phyloP scores from a whole-genome alignment of 805 yeast species.

The Saturnispora dispora region DNA sequence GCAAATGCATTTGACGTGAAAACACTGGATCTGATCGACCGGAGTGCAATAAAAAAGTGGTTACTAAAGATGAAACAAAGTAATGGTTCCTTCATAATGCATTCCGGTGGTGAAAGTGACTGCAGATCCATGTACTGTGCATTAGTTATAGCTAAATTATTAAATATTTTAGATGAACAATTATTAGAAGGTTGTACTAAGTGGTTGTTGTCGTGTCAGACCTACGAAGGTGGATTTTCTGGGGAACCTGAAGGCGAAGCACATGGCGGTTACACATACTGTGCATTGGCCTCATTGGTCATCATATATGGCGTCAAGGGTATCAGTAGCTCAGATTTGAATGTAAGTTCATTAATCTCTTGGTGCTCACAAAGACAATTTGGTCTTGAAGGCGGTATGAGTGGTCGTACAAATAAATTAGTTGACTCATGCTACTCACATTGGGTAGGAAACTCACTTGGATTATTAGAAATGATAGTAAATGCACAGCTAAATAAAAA shows the following conservation, averaged over 20 bases:
- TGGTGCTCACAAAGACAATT: slow-evolving; percentile 74
- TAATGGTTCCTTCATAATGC: slow-evolving; percentile 76
- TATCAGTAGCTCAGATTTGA: slow-evolving; percentile 21
- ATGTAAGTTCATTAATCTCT: slow-evolving; percentile 41
- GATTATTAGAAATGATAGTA: slow-evolving; percentile 49
- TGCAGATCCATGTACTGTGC: slow-evolving; percentile 84
- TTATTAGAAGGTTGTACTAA: slow-evolving; percentile 42
- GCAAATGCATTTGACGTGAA: slow-evolving; percentile 38
- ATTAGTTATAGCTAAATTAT: slow-evolving; percentile 57
- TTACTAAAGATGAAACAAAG: slow-evolving; percentile 48
- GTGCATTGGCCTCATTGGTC: slow-evolving; percentile 65
- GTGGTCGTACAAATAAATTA: slow-evolving; percentile 85
- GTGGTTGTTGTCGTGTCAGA: slow-evolving; percentile 69
- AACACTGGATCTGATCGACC: slow-evolving; percentile 37
- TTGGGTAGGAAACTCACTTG: slow-evolving; percentile 82
- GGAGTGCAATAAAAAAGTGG: slow-evolving; percentile 50
- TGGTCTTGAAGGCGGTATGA: slow-evolving; percentile 72
- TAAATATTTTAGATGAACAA: slow-evolving; percentile 55
- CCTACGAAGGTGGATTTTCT: slow-evolving; percentile 93
- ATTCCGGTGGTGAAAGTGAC: slow-evolving; percentile 73
- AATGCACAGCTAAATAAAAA: slow-evolving; percentile 36
- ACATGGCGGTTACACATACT: slow-evolving; percentile 94
- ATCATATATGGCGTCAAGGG: slow-evolving; percentile 32
- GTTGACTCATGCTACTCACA: slow-evolving; percentile 95
- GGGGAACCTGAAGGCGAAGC: slow-evolving; percentile 83